phyloP scores from a whole-genome alignment of 2,329 filamentous ascomycete genomes.

The Diaporthe destruens region DNA sequence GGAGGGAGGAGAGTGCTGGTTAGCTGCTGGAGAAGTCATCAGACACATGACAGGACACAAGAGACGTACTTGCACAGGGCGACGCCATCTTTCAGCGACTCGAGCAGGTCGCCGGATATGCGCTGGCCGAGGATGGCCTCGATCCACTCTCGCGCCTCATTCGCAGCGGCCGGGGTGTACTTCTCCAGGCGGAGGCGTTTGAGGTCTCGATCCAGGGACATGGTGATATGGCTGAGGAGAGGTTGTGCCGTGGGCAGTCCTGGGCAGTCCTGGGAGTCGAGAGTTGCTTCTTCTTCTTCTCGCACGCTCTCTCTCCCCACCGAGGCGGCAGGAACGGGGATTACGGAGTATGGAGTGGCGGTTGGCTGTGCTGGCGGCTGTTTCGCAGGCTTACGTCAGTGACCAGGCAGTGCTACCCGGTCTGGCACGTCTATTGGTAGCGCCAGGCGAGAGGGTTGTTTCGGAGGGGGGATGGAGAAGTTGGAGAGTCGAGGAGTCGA shows the following conservation, averaged over 20 bases:
- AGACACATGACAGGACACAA: too few species aligned
- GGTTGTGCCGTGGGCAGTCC: background rate
- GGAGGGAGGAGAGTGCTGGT: constrained; percentile 15
- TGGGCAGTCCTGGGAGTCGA: constrained; percentile 12
- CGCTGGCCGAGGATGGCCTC: constrained; percentile 82
- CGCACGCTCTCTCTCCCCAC: background rate
- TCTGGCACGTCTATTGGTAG: constrained; percentile 9
- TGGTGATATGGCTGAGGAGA: constrained; percentile 53
- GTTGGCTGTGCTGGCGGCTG: background rate
- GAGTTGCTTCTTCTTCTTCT: constrained; percentile 2
- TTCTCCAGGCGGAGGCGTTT: constrained; percentile 91
- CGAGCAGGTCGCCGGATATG: constrained; percentile 83
- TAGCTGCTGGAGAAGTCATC: background rate
- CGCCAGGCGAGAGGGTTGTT: background rate
- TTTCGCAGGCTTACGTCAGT: constrained; percentile 34
- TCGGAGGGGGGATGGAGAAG: background rate
- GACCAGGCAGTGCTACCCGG: constrained; percentile 1
- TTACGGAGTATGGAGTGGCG: background rate
- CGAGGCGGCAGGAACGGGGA: background rate
- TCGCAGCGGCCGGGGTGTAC: constrained; percentile 91
- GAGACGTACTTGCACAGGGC: constrained; percentile 87
- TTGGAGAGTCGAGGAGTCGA: background rate
- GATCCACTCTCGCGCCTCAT: constrained; percentile 88
- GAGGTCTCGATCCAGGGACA: constrained; percentile 97
- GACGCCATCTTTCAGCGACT: constrained; percentile 89